A percentile compares a stretch with the other conserved stretches of the same genome.
Conservation (phyloP, 208 protist genomes). For the Trypanosoma conorhini region DNA sequence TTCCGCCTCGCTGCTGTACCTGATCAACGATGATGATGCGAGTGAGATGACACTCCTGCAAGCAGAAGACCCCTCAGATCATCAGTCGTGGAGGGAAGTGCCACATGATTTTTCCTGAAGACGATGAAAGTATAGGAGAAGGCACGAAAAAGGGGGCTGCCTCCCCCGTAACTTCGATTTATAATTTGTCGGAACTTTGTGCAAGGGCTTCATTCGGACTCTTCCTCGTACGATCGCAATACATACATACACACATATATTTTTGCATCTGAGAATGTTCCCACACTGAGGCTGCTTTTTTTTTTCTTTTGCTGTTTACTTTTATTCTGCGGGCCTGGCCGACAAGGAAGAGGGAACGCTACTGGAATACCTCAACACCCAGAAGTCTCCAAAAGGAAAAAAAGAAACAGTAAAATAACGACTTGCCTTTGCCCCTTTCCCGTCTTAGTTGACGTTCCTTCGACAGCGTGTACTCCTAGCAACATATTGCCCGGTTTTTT, state of each 20-base stretch:
- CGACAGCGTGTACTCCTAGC: not conserved
- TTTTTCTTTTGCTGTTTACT: constrained; percentile 14
- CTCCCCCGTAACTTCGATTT: not conserved
- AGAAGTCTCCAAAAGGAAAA: too few species aligned
- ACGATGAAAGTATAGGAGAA: not conserved
- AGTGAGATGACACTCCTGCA: constrained; percentile 64
- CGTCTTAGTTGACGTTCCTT: not conserved
- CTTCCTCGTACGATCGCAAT: not conserved
- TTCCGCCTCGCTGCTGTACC: constrained; percentile 72
- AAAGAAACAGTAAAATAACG: too few species aligned
- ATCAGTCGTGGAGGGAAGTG: constrained; percentile 78
- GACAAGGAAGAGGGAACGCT: too few species aligned
- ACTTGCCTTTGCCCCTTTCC: constrained; percentile 21
- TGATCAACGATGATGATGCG: constrained; percentile 59
- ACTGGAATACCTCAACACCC: too few species aligned
- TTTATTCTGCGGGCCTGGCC: not conserved
- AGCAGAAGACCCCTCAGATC: constrained; percentile 71
- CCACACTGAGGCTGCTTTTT: not conserved
- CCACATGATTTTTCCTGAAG: constrained; percentile 18
- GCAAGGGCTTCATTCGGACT: not conserved
- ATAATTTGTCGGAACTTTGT: too few species aligned
- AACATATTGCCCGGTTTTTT: not conserved
- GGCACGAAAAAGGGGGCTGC: not conserved
- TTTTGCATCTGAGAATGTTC: too few species aligned
- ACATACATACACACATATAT: not conserved